phyloP scores from a whole-genome alignment of 202 grass and related monocot species.

The Setaria viridis region DNA sequence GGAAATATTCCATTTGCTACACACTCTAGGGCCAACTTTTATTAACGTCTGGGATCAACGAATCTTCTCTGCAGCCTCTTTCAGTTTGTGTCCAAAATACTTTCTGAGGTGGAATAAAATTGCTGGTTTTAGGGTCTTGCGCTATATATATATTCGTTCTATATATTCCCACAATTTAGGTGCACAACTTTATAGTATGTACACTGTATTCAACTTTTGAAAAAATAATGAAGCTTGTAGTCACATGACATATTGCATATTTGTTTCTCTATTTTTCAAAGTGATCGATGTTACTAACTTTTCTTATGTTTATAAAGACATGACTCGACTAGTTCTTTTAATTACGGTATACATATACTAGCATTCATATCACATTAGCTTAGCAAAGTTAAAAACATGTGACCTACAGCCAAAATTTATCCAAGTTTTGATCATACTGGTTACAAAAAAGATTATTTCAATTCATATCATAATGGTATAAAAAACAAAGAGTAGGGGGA shows the following conservation, averaged over 20 bases:
- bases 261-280: background rate
- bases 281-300: background rate
- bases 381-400: too few species aligned
- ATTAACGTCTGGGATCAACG: background rate
- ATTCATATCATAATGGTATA: background rate
- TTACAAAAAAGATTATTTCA: background rate
- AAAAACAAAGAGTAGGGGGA: background rate
- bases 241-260: too few species aligned
- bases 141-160: background rate
- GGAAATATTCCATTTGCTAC: slow-evolving; percentile 31
- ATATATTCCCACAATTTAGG: background rate
- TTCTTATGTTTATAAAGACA: background rate
- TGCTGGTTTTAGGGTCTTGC: background rate
- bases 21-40: background rate
- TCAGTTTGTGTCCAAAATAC: slow-evolving; percentile 15
- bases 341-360: too few species aligned
- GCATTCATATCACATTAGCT: too few species aligned
- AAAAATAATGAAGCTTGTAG: background rate
- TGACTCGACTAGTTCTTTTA: background rate
- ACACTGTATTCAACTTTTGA: background rate
- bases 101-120: background rate
- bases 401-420: background rate
- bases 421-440: background rate
- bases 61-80: background rate
- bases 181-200: background rate